phyloP scores from a whole-genome alignment of 192 early-diverging fungal species.

The Mortierella claussenii region DNA sequence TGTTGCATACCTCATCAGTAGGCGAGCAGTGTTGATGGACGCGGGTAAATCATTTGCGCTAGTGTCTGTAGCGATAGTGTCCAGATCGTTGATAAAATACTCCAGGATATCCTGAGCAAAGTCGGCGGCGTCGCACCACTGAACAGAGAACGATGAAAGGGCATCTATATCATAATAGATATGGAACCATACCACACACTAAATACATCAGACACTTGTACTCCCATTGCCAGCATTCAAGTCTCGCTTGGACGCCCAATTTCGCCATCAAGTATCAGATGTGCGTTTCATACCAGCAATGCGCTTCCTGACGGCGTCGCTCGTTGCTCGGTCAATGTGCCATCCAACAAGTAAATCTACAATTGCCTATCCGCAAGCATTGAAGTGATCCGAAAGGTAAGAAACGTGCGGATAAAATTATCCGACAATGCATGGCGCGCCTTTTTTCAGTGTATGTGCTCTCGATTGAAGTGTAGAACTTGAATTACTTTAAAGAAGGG shows the following conservation, averaged over 20 bases:
- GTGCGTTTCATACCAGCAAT: slow-evolving; percentile 68
- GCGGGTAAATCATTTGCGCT: neutral
- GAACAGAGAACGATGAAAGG: slow-evolving; percentile 19
- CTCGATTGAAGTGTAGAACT: neutral
- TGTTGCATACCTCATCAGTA: slow-evolving; percentile 22
- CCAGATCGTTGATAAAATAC: slow-evolving; percentile 40
- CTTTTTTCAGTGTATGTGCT: too few relatives aligned
- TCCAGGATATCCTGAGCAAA: slow-evolving; percentile 38
- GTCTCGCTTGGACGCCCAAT: too few relatives aligned
- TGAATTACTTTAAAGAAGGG: slow-evolving; percentile 32
- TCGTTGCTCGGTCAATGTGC: slow-evolving; percentile 66
- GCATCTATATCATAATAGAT: slow-evolving; percentile 8
- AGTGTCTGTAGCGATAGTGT: slow-evolving; percentile 2
- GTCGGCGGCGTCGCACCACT: slow-evolving; percentile 21
- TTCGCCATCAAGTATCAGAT: too few relatives aligned
- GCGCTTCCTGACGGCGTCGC: slow-evolving; percentile 44
- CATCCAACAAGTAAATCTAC: slow-evolving; percentile 78
- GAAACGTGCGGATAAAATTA: neutral
- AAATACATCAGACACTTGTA: too few relatives aligned
- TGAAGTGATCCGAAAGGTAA: neutral
- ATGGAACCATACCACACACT: too few relatives aligned
- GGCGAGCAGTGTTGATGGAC: slow-evolving; percentile 8
- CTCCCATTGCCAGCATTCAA: too few relatives aligned
- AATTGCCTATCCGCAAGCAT: slow-evolving; percentile 51
- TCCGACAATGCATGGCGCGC: too few relatives aligned